These are phyloP conservation scores for Cucurbita argyrosperma DNA, from an alignment of 306 rosid species.

Conservation along the genomic window DNA sequence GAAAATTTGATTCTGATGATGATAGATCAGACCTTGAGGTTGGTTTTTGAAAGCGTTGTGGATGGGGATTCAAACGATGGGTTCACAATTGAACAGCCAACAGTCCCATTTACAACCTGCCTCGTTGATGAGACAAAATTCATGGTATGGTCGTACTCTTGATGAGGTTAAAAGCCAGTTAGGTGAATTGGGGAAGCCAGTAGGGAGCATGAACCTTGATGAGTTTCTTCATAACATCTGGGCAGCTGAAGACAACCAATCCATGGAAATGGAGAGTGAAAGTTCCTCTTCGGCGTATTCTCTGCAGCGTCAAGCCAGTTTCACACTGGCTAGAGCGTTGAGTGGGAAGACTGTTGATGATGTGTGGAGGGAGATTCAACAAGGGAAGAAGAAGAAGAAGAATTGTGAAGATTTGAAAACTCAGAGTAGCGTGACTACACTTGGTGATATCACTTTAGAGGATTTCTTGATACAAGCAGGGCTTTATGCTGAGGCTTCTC, in stretches of 20 bases:
- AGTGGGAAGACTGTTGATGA: conserved; percentile 68
- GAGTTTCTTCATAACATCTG: conserved; percentile 66
- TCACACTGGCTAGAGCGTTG: conserved; percentile 47
- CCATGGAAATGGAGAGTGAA: conserved; percentile 23
- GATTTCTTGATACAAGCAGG: conserved; percentile 72
- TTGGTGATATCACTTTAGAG: conserved; percentile 64
- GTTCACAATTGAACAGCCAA: conserved; percentile 48
- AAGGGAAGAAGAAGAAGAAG: conserved; percentile 44
- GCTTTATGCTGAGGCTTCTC: conserved; percentile 53
- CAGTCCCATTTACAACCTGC: conserved; percentile 46
- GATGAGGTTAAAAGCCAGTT: conserved; percentile 43
- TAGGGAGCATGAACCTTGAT: conserved; percentile 59
- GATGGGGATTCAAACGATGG: conserved; percentile 69
- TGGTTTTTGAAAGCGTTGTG: conserved; percentile 17
- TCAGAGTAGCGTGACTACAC: conserved; percentile 27
- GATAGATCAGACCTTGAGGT: neutral
- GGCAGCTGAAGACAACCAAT: conserved; percentile 50
- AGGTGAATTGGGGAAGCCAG: conserved; percentile 44
- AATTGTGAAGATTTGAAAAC: conserved; percentile 21
- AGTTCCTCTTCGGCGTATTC: conserved; percentile 21
- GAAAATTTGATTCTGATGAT: neutral
- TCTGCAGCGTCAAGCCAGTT: conserved; percentile 49
- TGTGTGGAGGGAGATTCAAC: conserved; percentile 71
- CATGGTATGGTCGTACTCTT: conserved; percentile 57
- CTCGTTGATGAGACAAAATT: conserved; percentile 33